Evolutionary conservation across 2,329 filamentous ascomycete species (phyloP).

Genomic region (Penicillium janthinellum): DNA sequence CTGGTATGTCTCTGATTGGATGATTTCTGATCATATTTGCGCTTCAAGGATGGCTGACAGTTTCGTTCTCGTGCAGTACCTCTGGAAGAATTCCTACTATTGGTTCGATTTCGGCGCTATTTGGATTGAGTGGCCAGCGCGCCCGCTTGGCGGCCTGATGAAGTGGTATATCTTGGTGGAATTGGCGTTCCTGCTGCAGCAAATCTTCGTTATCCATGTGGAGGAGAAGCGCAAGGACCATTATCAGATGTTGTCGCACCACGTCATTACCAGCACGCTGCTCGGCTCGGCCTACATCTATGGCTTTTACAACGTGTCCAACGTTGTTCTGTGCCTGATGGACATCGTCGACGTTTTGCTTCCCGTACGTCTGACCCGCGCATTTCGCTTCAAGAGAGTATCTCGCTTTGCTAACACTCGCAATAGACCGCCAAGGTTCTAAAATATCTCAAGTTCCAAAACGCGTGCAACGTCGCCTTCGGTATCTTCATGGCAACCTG

Average conservation of each 20-base stretch:
- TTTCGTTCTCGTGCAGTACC: constrained; percentile 59
- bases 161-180: constrained; percentile 92
- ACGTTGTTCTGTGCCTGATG: constrained; percentile 88
- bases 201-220: constrained; percentile 90
- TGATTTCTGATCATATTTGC: neutral
- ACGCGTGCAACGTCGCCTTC: constrained; percentile 78
- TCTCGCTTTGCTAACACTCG: constrained; percentile 3
- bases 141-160: constrained; percentile 71
- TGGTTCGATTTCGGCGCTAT: constrained; percentile 75
- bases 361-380: constrained; percentile 61
- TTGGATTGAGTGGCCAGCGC: constrained; percentile 82
- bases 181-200: constrained; percentile 90
- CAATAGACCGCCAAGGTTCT: constrained; percentile 82
- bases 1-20: constrained; percentile 60
- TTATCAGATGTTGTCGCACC: constrained; percentile 93
- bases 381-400: neutral
- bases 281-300: constrained; percentile 84
- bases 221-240: constrained; percentile 94
- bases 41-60: constrained; percentile 9
- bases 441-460: constrained; percentile 80
- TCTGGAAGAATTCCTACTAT: constrained; percentile 76
- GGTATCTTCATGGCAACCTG: constrained; percentile 83
- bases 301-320: constrained; percentile 82
- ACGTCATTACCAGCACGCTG: constrained; percentile 82
- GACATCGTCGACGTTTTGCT: constrained; percentile 89